A percentile compares a stretch with the other conserved stretches of the same genome.
These are phyloP conservation scores for Aspergillus pseudoviridinutans DNA, from an alignment of 2,329 filamentous ascomycete genomes.

Conservation along the genomic window DNA sequence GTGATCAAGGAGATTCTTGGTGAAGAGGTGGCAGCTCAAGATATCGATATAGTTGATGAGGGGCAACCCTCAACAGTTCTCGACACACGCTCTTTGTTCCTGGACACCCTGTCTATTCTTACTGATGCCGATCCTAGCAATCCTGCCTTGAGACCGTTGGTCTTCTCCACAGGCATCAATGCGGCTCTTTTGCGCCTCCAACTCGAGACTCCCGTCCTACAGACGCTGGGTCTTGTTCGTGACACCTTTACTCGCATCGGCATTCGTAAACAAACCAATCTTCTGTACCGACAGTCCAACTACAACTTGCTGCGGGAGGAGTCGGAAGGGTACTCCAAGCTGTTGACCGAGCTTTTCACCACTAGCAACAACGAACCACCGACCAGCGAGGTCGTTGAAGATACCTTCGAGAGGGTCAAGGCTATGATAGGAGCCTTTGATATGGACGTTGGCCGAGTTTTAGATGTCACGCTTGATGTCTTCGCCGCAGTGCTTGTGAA, in stretches of 20 bases:
- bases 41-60: constrained; percentile 46
- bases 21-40: constrained; percentile 47
- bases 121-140: constrained; percentile 65
- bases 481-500: constrained; percentile 92
- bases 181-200: constrained; percentile 70
- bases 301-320: constrained; percentile 95
- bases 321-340: constrained; percentile 92
- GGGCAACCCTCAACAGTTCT: constrained; percentile 44
- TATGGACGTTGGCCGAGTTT: constrained; percentile 86
- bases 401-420: constrained; percentile 88
- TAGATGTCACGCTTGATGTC: constrained; percentile 92
- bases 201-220: constrained; percentile 74
- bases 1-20: constrained; percentile 71
- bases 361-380: constrained; percentile 71
- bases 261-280: constrained; percentile 85
- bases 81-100: constrained; percentile 67
- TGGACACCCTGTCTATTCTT: constrained; percentile 77
- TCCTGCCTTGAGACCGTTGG: constrained; percentile 60
- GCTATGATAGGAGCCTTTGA: constrained; percentile 96
- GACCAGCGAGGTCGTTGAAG: constrained; percentile 71
- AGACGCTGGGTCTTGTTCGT: constrained; percentile 73
- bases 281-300: constrained; percentile 92
- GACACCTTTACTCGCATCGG: constrained; percentile 79
- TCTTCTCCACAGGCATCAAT: constrained; percentile 69
- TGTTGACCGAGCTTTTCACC: constrained; percentile 92